phyloP scores from a whole-genome alignment of 108 stramenopile genomes.

The Skeletonema tropicum region DNA sequence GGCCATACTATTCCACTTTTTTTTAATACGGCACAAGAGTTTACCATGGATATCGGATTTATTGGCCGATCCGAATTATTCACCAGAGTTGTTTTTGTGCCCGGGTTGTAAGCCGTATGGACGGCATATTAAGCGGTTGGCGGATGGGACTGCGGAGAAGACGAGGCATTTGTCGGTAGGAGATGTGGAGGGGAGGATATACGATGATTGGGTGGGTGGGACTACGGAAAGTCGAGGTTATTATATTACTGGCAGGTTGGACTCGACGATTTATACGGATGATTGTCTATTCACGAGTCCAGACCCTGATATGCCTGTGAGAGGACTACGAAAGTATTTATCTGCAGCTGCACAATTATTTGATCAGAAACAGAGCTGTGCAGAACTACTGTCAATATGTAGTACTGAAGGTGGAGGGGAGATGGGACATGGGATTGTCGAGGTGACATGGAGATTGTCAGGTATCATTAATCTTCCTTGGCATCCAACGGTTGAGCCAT shows the following conservation, averaged over 20 bases:
- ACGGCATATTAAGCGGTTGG: conserved; percentile 25
- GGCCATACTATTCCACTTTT: conserved; percentile 62
- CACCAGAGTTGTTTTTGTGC: conserved; percentile 1
- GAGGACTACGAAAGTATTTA: conserved; percentile 80
- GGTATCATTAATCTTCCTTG: conserved; percentile 69
- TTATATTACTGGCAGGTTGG: conserved; percentile 84
- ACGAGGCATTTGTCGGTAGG: conserved; percentile 29
- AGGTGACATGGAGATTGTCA: conserved; percentile 62
- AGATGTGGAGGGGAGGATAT: conserved; percentile 17
- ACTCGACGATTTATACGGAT: conserved; percentile 76
- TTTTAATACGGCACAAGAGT: conserved; percentile 75
- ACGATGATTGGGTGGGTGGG: conserved; percentile 36
- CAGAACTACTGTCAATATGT: conserved; percentile 46
- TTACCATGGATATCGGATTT: conserved; percentile 31
- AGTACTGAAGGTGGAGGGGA: conserved; percentile 14
- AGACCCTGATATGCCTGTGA: conserved; percentile 91
- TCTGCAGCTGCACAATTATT: conserved; percentile 81
- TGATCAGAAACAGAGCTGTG: conserved; percentile 58
- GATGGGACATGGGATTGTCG: conserved; percentile 31
- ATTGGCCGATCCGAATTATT: conserved; percentile 5
- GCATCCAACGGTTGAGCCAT: conserved; percentile 67
- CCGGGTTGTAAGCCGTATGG: conserved; percentile 51
- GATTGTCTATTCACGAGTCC: conserved; percentile 85
- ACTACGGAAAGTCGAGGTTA: conserved; percentile 61
- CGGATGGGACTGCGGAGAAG: conserved; percentile 38